These are phyloP conservation scores for Phalaenopsis hybrid DNA, from an alignment of 116 monocot genomes.

Conservation along the genomic window DNA sequence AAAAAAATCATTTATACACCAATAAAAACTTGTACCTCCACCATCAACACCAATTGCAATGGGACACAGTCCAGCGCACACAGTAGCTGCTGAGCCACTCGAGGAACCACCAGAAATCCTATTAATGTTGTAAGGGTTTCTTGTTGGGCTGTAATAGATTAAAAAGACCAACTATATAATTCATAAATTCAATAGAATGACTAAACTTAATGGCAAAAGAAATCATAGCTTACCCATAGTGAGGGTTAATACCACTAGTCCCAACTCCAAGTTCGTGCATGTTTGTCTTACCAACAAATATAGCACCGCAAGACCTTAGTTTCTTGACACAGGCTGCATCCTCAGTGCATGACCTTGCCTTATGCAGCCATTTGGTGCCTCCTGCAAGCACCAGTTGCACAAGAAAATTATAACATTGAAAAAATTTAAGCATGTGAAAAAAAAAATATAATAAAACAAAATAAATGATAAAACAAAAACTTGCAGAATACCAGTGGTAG, in stretches of 20 bases:
- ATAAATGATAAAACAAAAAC: not conserved
- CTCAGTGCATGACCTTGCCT: conserved; percentile 42
- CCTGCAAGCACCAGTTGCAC: conserved; percentile 23
- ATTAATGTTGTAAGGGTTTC: conserved; percentile 69
- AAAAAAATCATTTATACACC: not conserved
- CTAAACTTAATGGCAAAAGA: not conserved
- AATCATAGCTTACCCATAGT: conserved; percentile 49
- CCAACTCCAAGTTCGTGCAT: conserved; percentile 95
- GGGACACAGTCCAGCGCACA: conserved; percentile 84
- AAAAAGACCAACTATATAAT: not conserved
- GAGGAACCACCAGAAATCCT: conserved; percentile 85
- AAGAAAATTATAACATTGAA: not conserved
- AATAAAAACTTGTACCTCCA: conserved; percentile 44
- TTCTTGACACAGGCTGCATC: conserved; percentile 68
- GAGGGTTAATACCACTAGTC: conserved; percentile 89
- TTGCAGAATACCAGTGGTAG: conserved; percentile 60
- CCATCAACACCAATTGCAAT: conserved; percentile 90
- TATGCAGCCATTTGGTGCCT: conserved; percentile 81
- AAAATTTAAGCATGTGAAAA: not conserved
- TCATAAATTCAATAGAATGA: not conserved
- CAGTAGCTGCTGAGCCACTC: conserved; percentile 86
- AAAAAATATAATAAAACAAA: not conserved
- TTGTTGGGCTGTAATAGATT: conserved; percentile 37
- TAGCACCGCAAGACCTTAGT: conserved; percentile 78
- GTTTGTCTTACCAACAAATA: conserved; percentile 86